These are phyloP conservation scores for Auricularia auricula-judae DNA, from an alignment of 768 basidiomycete species.

Conservation along the genomic window DNA sequence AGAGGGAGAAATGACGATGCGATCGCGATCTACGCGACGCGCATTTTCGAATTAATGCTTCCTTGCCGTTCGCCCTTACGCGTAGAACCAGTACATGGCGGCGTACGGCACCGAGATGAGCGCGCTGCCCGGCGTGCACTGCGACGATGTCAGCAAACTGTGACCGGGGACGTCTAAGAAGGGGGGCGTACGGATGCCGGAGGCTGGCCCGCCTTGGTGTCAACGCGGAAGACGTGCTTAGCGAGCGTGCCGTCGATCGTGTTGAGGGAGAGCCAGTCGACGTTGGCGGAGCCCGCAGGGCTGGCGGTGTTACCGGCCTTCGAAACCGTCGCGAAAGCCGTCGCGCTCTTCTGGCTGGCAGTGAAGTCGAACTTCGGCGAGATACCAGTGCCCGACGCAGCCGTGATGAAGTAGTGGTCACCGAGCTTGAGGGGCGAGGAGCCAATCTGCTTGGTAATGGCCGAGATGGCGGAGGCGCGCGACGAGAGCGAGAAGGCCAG, in stretches of 20 bases:
- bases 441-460: constrained; percentile 1
- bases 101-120: constrained; percentile 39
- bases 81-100: constrained; percentile 35
- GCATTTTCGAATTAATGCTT: no score
- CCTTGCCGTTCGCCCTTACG: not conserved
- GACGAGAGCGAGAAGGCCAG: not conserved
- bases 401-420: constrained; percentile 45
- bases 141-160: not conserved
- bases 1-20: no score
- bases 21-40: no score
- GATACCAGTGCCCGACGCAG: constrained; percentile 18
- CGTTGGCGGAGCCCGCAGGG: constrained; percentile 30
- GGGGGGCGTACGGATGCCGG: constrained; percentile 32
- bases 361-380: constrained; percentile 50
- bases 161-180: not conserved
- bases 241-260: constrained; percentile 38
- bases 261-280: constrained; percentile 48
- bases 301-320: constrained; percentile 31
- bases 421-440: constrained; percentile 22
- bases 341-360: constrained; percentile 18
- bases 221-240: constrained; percentile 36
- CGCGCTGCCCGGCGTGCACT: constrained; percentile 26
- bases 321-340: constrained; percentile 39
- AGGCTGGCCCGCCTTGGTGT: constrained; percentile 44
- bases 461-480: not conserved